Base-by-base conservation (phyloP, 179 eudicot species). In the Actinidia polygama region DNA sequence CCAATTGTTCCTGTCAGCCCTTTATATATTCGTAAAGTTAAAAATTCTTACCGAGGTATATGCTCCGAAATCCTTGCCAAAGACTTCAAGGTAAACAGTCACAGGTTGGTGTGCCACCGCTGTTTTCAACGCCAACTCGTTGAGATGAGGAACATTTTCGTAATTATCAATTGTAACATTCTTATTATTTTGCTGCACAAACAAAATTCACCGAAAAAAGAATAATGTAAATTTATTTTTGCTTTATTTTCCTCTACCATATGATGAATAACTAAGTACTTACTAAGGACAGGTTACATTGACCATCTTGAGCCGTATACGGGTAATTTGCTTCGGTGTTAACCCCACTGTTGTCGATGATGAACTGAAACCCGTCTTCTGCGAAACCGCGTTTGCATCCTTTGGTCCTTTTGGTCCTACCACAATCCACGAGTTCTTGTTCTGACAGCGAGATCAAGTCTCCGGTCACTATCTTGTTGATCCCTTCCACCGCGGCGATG, bases 351-450 rank as follows among this genome's bases (percentile, higher is more conserved):
- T 89, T 87, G 36, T 87, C 83, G 30, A 87, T 85, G 59, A 89
- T 87, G 83, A 87, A 89, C 62, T 85, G 64, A 21, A 85, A 89
- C 6, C 87, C 91, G 49, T 83, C 81, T 78, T 87, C 88, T 89
- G 87, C 85, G 61, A 85, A 85, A 59, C 91, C 91, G 0, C 91
- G 89, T 61, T 89, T 80, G 73, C 91, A 89, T 0, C 90, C 91
- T 81, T 85, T 73, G 50, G 86, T 70, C n/a, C n/a, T n/a, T n/a
- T n/a, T n/a, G n/a, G n/a, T n/a, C 18, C 70, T 85, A 55, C 87
- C 91, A 47, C 91, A 89, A 15, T 89, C 89, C 71, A 89, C 89
- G 69, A 89, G 82, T 64, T 89, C 90, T 81, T 89, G 91, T 79
- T 89, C 91, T 0, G 91, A 89, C 4, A 89, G 73, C 3, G 88